These are phyloP conservation scores for Schwanniomyces vanrijiae DNA, from an alignment of 805 yeast species.

Conservation along the genomic window DNA sequence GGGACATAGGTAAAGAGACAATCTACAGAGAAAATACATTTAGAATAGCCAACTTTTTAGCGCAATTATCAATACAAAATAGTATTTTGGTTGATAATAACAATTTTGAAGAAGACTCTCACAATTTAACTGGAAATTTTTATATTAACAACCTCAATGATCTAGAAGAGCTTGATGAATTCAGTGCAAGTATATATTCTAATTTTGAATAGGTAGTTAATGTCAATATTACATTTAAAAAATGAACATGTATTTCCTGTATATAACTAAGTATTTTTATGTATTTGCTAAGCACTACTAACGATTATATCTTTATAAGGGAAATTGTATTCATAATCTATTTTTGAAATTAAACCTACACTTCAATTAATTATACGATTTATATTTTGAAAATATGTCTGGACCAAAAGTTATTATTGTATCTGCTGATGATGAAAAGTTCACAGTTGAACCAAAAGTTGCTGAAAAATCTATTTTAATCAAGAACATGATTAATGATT, in stretches of 20 bases:
- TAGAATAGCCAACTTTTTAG: constrained; percentile 68
- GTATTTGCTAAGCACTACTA: not conserved
- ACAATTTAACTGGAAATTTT: constrained; percentile 33
- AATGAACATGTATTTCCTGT: not conserved
- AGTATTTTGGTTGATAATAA: constrained; percentile 49
- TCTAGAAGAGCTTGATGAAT: constrained; percentile 69
- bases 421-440: constrained; percentile 79
- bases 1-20: constrained; percentile 15
- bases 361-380: not conserved
- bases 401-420: constrained; percentile 52
- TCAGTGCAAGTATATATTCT: constrained; percentile 88
- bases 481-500: constrained; percentile 83
- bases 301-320: not conserved
- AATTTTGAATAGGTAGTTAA: constrained; percentile 50
- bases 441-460: constrained; percentile 74
- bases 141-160: constrained; percentile 37
- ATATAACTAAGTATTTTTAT: not conserved
- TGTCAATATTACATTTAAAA: not conserved
- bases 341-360: not conserved
- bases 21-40: constrained; percentile 23
- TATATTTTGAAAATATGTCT: constrained; percentile 12
- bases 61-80: constrained; percentile 67
- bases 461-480: constrained; percentile 85
- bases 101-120: constrained; percentile 16
- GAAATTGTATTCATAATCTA: not conserved